phyloP scores from a whole-genome alignment of 2,329 filamentous ascomycete genomes.

The Ascochyta koolunga region DNA sequence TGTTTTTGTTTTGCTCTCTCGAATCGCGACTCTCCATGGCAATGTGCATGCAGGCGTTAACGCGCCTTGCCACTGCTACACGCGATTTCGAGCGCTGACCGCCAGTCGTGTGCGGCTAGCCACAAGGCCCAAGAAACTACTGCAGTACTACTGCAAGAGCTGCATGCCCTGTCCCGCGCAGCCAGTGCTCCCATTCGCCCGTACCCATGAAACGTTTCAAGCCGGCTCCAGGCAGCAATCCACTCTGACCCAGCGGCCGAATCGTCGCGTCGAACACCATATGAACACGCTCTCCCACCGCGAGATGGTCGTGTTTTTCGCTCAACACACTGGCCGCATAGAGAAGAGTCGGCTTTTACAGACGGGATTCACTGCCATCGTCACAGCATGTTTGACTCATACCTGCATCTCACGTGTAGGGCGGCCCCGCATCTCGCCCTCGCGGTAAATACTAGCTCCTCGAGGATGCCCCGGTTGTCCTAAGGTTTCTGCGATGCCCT shows the following conservation, averaged over 20 bases:
- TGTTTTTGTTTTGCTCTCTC: constrained; percentile 37
- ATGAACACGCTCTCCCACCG: constrained; percentile 47
- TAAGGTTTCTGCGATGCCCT: constrained; percentile 36
- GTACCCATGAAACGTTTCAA: constrained; percentile 40
- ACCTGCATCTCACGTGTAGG: constrained; percentile 49
- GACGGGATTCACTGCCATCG: constrained; percentile 21
- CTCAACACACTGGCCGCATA: constrained; percentile 41
- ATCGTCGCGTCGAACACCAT: constrained; percentile 49
- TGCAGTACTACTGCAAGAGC: constrained; percentile 42
- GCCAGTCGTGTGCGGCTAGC: constrained; percentile 38
- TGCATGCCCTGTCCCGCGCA: constrained; percentile 24
- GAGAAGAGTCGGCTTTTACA: constrained; percentile 26
- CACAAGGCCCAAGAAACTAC: constrained; percentile 28
- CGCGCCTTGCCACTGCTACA: constrained; percentile 22
- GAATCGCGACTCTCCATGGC: constrained; percentile 37
- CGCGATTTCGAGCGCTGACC: constrained; percentile 28
- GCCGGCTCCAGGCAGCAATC: constrained; percentile 28
- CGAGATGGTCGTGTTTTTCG: constrained; percentile 50
- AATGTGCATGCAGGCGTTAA: constrained; percentile 21
- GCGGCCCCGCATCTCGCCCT: constrained; percentile 25
- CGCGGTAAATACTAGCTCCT: constrained; percentile 41
- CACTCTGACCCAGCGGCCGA: constrained; percentile 36
- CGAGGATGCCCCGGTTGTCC: constrained; percentile 40
- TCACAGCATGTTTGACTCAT: constrained; percentile 48
- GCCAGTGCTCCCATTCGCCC: constrained; percentile 30